Evolutionary conservation across 192 early-diverging fungal species (phyloP).

Genomic region (Spizellomyces sp.): DNA sequence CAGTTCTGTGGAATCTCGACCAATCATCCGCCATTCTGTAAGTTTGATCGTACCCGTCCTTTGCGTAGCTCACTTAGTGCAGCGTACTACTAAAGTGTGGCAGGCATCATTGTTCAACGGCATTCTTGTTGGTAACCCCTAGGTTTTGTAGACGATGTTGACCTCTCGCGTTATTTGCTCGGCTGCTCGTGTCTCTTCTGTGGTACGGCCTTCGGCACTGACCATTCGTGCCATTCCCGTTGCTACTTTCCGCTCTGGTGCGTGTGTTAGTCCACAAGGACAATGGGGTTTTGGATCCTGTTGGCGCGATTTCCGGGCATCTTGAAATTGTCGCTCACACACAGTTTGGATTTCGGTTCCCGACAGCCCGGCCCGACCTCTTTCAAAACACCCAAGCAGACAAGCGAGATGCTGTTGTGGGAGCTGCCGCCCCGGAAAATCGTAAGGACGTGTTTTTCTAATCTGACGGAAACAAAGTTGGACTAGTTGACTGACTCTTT

Average conservation of each 20-base stretch:
- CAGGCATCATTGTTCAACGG: no score
- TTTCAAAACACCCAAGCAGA: neutral
- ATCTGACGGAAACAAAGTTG: no score
- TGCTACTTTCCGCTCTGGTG: constrained; percentile 4
- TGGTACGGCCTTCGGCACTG: neutral
- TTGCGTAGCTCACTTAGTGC: no score
- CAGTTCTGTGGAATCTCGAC: constrained; percentile 12
- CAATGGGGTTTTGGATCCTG: neutral
- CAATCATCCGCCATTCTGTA: constrained; percentile 14
- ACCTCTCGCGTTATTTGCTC: constrained; percentile 2
- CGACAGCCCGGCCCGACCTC: neutral
- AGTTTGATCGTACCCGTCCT: constrained; percentile 5
- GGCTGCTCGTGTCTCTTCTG: neutral
- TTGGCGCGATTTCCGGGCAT: neutral
- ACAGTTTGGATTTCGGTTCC: neutral
- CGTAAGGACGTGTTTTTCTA: no score
- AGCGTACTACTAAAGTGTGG: no score
- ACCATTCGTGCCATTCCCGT: neutral
- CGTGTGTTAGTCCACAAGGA: neutral
- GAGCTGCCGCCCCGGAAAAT: no score
- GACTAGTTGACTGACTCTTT: no score
- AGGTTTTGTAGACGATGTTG: neutral
- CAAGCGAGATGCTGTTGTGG: neutral
- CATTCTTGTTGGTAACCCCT: neutral
- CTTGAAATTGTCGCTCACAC: neutral